Evolutionary conservation across 2,329 filamentous ascomycete species (phyloP), one percentile per base, ranked within the genome.

Genomic region (Capronia americana): DNA sequence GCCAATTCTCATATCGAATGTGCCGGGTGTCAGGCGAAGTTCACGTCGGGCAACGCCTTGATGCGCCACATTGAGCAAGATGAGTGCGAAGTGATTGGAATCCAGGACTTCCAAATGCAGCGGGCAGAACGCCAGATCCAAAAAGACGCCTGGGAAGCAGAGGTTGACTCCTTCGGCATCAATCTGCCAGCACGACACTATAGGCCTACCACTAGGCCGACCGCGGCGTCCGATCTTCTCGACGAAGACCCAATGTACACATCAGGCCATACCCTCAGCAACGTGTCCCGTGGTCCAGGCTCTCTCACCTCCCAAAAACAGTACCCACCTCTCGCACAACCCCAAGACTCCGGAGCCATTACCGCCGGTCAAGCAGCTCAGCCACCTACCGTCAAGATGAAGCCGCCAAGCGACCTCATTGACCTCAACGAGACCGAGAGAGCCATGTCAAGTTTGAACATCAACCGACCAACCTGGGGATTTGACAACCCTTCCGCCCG

Each of bases 1-100:
- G 11, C 86, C 87, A 69, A 81, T 76, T 10, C 73, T 81, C 6
- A 75, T 81, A 76, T 88, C 55, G 70, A 73, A 3, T 89, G 87
- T 72, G 65, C 68, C 32, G 77, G 76, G 17, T 89, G 87, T 72
- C 70, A 74, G 4, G 66, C 72, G 10, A 72, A 77, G 2, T 88
- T 87, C 74, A 76, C 75, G 12, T 78, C 79, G 10, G 85, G 85
- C 0, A 76, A 79, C 6, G 76, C 77, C 4, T 74, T 87, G 46
- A 82, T 88, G 64, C 75, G 76, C 17, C 87, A 89, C 69, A 79
- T 88, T 23, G 86, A 88, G 70, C 77, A 79, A 10, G 81, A 81
- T 23, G 74, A 82, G 41, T 89, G 87, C 72, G 56, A 69, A 0
- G 74, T 74, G 2, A 83, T 87, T 67, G 71, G 69, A 1, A 69